phyloP scores from a whole-genome alignment of 2,329 filamentous ascomycete species.

The Zymoseptoria pseudotritici region DNA sequence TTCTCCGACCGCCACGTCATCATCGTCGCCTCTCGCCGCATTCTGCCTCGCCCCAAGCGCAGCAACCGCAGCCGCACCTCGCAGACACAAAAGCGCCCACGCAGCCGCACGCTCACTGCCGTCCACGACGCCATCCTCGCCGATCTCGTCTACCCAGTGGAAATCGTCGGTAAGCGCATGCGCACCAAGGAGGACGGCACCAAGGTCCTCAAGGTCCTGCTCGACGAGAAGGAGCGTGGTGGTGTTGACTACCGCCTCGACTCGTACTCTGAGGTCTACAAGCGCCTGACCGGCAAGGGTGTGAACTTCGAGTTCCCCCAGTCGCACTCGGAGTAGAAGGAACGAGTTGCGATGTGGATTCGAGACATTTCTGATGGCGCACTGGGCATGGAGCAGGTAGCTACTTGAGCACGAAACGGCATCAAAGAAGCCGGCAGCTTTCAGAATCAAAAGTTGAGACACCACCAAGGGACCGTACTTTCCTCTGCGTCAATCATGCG shows the following conservation, averaged over 20 bases:
- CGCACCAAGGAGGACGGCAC: constrained; percentile 97
- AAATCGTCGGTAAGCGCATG: constrained; percentile 98
- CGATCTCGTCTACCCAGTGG: constrained; percentile 98
- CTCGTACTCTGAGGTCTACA: constrained; percentile 99
- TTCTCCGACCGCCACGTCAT: constrained; percentile 99
- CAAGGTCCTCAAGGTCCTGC: constrained; percentile 98
- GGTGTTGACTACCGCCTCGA: constrained; percentile 99
- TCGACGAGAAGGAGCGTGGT: constrained; percentile 99
- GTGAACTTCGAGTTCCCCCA: constrained; percentile 99
- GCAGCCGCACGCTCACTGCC: constrained; percentile 93
- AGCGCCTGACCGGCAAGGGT: constrained; percentile 88
- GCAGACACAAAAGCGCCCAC: constrained; percentile 97
- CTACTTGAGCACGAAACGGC: neutral
- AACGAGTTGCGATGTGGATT: neutral
- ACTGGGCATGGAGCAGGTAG: neutral
- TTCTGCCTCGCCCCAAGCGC: constrained; percentile 96
- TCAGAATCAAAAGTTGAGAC: neutral
- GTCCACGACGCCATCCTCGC: constrained; percentile 97
- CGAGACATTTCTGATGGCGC: neutral
- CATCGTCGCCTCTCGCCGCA: constrained; percentile 97
- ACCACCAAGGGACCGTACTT: neutral
- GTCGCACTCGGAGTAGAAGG: constrained; percentile 19
- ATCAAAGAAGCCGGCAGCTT: neutral
- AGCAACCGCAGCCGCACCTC: constrained; percentile 92
- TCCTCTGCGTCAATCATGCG: neutral